Base-by-base conservation (phyloP, 2,329 filamentous ascomycete genomes). In the Trichoderma gracile region DNA sequence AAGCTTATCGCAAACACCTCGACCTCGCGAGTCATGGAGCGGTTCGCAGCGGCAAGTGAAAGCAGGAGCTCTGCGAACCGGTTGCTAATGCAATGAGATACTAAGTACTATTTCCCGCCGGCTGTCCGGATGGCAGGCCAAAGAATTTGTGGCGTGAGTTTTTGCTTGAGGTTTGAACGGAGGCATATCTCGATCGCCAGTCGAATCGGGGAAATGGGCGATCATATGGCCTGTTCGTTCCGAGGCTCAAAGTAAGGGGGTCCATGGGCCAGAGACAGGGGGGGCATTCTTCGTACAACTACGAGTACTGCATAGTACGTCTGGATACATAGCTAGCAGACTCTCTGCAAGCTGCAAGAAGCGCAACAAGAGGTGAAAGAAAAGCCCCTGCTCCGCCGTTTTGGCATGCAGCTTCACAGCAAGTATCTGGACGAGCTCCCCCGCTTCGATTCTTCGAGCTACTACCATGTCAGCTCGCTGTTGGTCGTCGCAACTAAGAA, bases 211-310 rank as follows among this genome's bases (percentile, higher is more conserved):
- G 43, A 40, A 45, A 15, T 17, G 8, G 9, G 9, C 33, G 33
- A 45, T 40, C 27, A 40, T n/a, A 33, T 40, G 38, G 19, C 52
- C 54, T 46, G 42, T 57, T 3, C 15, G 23, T 30, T 15, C 49
- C 49, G 25, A 33, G 49, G 49, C 27, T 23, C 45, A 43, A 43
- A 27, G n/a, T 62, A 50, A 54, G 40, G 49, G 58, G 33, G 10
- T 25, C 54, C 58, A 53, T 49, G 58, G 52, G 49, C 58, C n/a
- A 45, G 27, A n/a, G 58, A 46, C 58, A 53, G 33, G 55, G 17
- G 43, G 43, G 3, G 9, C 10, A 38, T 10, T 14, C 12, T 38
- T 14, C 33, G 33, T 25, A 25, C 25, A 25, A 25, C 23, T 42
- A 46, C n/a, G n/a, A n/a, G n/a, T n/a, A n/a, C n/a, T n/a, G n/a